Evolutionary conservation across 495 filamentous ascomycete genomes (phyloP).

Genomic region (Hypoxylon lienhwacheense): DNA sequence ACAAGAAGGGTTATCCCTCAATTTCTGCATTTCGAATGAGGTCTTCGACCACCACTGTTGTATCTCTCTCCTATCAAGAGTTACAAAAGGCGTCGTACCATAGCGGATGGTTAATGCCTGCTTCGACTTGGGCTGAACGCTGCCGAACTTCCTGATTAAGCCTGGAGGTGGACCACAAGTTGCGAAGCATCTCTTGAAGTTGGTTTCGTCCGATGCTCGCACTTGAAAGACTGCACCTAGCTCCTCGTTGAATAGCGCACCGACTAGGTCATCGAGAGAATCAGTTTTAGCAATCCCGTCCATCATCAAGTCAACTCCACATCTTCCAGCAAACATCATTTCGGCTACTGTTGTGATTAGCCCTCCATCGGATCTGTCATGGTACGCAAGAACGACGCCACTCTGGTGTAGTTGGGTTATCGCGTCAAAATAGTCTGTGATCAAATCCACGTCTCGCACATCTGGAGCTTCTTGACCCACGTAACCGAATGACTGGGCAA

Average conservation of each 20-base stretch:
- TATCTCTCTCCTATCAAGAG: constrained; percentile 67
- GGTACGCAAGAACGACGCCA: constrained; percentile 89
- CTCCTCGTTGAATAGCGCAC: constrained; percentile 91
- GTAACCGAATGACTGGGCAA: constrained; percentile 89
- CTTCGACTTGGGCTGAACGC: constrained; percentile 66
- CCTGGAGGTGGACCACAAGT: constrained; percentile 84
- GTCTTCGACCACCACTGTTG: constrained; percentile 89
- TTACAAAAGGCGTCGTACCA: constrained; percentile 66
- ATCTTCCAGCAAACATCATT: constrained; percentile 98
- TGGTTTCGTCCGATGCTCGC: constrained; percentile 74
- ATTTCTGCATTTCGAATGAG: constrained; percentile 86
- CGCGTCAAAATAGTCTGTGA: constrained; percentile 93
- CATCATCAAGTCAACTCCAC: constrained; percentile 82
- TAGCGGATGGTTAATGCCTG: constrained; percentile 78
- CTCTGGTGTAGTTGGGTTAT: constrained; percentile 82
- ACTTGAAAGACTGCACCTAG: constrained; percentile 98
- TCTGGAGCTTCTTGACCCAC: constrained; percentile 84
- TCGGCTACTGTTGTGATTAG: constrained; percentile 88
- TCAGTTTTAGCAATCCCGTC: constrained; percentile 64
- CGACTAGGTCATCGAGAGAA: constrained; percentile 64
- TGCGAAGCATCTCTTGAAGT: constrained; percentile 88
- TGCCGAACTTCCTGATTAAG: constrained; percentile 79
- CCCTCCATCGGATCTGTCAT: constrained; percentile 92
- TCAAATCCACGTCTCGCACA: constrained; percentile 74
- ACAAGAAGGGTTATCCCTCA: constrained; percentile 84